Evolutionary conservation across 2,329 filamentous ascomycete genomes (phyloP), one percentile per base, ranked within the genome.

Genomic region (Plenodomus biglobosus): DNA sequence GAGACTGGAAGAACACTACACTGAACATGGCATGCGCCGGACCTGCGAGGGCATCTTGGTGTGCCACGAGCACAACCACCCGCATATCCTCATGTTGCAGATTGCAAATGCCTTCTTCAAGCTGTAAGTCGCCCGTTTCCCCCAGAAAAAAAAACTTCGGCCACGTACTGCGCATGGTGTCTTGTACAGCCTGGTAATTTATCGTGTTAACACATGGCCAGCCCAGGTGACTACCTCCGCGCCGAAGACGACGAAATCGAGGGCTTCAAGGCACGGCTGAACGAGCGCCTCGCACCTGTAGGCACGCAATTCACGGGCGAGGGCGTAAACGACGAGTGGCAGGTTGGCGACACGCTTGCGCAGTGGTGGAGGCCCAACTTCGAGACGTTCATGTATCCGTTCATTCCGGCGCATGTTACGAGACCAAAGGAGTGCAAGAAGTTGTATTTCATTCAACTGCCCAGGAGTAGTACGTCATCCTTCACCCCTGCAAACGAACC

Each of bases 41-140:
- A 97, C 94, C 16, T 96, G 92, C 74, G 94, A 99, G 76, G 94
- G 92, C 64, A 90, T 99, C 62, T 82, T 99, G 40, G 90, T 99
- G 61, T 99, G 94, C 77, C 94, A 99, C 73, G 94, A 99, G 76
- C 92, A 97, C 79, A 97, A 96, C 76, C 94, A 97, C 74, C 94
- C 94, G 13, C 94, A 99, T 74, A 95, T 99, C 56, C 79, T 99
- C 59, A 97, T 99, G 94, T 82, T 99, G 55, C 94, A 99, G 80
- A 99, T 99, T 66, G 94, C 94, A 44, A 99, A 99, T 73, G 92
- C 94, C 19, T 99, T 99, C 78, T 99, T 99, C 80, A 99, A 99
- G 78, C 83, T 99, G 72, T 85, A 75, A 15, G 78, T 67, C 3
- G n/a, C 15, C 1, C 18, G 18, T 19, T 13, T 8, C 7, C 7